phyloP scores from a whole-genome alignment of 768 basidiomycete species.

The Aureoboletus auriporus region DNA sequence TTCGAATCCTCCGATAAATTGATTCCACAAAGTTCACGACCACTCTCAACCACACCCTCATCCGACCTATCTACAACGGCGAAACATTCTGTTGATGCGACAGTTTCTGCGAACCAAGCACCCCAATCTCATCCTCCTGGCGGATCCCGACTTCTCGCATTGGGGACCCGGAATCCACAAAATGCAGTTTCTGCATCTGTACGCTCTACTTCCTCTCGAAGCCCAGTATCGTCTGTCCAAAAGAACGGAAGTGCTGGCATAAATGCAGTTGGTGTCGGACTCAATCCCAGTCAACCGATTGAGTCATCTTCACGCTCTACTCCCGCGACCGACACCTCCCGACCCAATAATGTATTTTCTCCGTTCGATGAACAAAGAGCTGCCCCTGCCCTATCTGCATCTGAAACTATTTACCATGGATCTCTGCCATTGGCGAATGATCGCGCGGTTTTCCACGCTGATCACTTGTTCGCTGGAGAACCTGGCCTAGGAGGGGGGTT shows the following conservation, averaged over 20 bases:
- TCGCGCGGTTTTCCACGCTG: slow-evolving; percentile 19
- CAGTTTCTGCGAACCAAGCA: slow-evolving; percentile 33
- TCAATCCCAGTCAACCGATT: slow-evolving; percentile 8
- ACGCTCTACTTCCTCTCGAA: slow-evolving; percentile 21
- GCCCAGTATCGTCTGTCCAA: slow-evolving; percentile 18
- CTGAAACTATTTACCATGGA: slow-evolving; percentile 20
- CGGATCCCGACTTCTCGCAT: slow-evolving; percentile 42
- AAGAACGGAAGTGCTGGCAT: slow-evolving; percentile 17
- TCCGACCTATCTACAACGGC: slow-evolving; percentile 16
- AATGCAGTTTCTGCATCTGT: slow-evolving; percentile 12
- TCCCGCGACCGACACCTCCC: slow-evolving; percentile 8
- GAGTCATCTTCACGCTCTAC: slow-evolving; percentile 16
- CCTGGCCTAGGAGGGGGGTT: slow-evolving; percentile 12
- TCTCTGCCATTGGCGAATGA: slow-evolving; percentile 16
- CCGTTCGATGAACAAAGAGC: slow-evolving; percentile 50
- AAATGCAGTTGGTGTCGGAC: slow-evolving; percentile 9
- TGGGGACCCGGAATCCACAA: slow-evolving; percentile 28
- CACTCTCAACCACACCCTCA: slow-evolving; percentile 31
- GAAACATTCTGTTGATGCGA: slow-evolving; percentile 36
- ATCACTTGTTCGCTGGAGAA: slow-evolving; percentile 19
- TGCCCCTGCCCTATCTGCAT: slow-evolving; percentile 1
- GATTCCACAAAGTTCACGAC: slow-evolving; percentile 30
- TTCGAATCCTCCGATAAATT: slow-evolving; percentile 17
- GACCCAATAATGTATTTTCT: slow-evolving; percentile 39
- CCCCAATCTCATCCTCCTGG: slow-evolving; percentile 37